Percentiles rank a stretch among this genome's conserved stretches.
phyloP scores from a whole-genome alignment of 148 eudicot genomes.

The Drosera capensis region DNA sequence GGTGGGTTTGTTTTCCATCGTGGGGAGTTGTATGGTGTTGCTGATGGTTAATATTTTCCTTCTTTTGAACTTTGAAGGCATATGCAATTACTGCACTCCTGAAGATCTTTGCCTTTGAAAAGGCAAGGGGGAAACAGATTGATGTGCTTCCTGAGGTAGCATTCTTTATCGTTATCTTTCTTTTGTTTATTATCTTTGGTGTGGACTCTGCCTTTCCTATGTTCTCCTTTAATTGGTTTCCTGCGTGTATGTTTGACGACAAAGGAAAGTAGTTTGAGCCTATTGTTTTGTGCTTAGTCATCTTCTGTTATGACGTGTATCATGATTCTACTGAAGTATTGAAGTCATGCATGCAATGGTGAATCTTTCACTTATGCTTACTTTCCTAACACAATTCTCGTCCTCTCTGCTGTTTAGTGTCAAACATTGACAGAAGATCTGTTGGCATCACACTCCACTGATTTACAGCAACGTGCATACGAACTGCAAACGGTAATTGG shows the following conservation, averaged over 20 bases:
- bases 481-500: conserved; percentile 67
- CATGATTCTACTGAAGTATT: too few relatives aligned
- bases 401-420: conserved; percentile 41
- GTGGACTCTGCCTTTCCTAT: too few relatives aligned
- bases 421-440: conserved; percentile 82
- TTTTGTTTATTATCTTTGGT: background rate
- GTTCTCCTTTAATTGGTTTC: too few relatives aligned
- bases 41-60: background rate
- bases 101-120: conserved; percentile 86
- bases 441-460: conserved; percentile 89
- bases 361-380: background rate
- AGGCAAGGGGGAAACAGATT: conserved; percentile 71
- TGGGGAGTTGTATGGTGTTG: background rate
- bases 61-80: conserved; percentile 27
- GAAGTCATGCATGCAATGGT: background rate
- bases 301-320: too few relatives aligned
- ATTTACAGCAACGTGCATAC: conserved; percentile 97
- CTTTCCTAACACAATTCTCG: background rate
- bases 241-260: too few relatives aligned
- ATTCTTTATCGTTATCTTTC: background rate
- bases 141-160: conserved; percentile 88
- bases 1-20: too few relatives aligned
- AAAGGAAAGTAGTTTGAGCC: too few relatives aligned
- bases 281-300: too few relatives aligned
- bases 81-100: conserved; percentile 83